Percentiles rank a stretch among this genome's conserved stretches.
Evolutionary conservation across 2,329 filamentous ascomycete genomes (phyloP).

Genomic region (Trichothecium roseum): DNA sequence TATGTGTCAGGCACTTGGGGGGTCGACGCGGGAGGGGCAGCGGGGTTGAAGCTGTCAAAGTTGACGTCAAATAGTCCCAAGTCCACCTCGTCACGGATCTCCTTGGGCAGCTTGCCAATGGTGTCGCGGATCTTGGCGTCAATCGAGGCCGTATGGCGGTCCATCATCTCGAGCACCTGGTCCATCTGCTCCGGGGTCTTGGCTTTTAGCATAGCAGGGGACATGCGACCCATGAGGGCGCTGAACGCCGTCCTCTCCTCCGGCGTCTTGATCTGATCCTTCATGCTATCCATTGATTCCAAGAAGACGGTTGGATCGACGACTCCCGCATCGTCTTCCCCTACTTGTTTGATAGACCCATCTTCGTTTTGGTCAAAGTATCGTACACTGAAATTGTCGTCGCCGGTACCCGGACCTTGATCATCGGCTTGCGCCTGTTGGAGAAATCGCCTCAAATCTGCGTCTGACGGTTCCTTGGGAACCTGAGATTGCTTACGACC

Average conservation of each 20-base stretch:
- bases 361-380: constrained; percentile 37
- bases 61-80: constrained; percentile 3
- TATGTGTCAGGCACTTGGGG: constrained; percentile 24
- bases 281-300: constrained; percentile 24
- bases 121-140: constrained; percentile 22
- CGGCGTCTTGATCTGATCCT: constrained; percentile 22
- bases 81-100: constrained; percentile 21
- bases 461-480: constrained; percentile 1
- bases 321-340: constrained; percentile 22
- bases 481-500: background rate
- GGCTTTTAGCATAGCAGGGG: constrained; percentile 12
- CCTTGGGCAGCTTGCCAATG: constrained; percentile 18
- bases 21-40: constrained; percentile 1
- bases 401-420: background rate
- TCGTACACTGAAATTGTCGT: constrained; percentile 21
- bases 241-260: constrained; percentile 23
- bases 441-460: background rate
- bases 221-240: constrained; percentile 22
- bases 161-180: constrained; percentile 20
- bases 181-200: constrained; percentile 22
- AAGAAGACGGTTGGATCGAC: constrained; percentile 25
- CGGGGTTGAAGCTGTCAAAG: no score
- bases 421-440: background rate
- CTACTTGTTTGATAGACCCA: constrained; percentile 24
- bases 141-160: constrained; percentile 23